Evolutionary conservation across 495 filamentous ascomycete genomes (phyloP).

Genomic region (Echria macrotheca): DNA sequence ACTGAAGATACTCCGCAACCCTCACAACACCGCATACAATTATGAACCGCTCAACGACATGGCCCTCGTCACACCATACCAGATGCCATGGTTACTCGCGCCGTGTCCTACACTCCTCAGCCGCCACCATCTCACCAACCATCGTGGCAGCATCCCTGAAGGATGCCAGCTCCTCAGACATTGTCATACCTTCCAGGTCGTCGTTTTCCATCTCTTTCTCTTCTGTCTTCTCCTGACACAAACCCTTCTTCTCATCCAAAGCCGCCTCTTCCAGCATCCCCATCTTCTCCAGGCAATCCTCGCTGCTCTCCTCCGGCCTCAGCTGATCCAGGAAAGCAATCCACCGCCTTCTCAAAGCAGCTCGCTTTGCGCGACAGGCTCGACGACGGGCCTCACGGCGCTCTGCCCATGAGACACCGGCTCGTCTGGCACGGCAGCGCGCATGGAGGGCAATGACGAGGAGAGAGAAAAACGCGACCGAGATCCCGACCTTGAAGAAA

Average conservation of each 20-base stretch:
- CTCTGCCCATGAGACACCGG: neutral
- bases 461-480: neutral
- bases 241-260: conserved; percentile 3
- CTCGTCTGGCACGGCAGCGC: neutral
- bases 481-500: neutral
- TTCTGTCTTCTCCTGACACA: neutral
- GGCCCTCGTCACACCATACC: no score
- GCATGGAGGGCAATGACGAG: neutral
- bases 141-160: conserved; percentile 42
- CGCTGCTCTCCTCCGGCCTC: neutral
- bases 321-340: neutral
- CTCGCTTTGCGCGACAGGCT: neutral
- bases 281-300: neutral
- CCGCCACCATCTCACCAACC: conserved; percentile 41
- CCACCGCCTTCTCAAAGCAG: conserved; percentile 1
- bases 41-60: no score
- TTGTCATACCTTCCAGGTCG: neutral
- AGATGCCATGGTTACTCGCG: no score
- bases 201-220: neutral
- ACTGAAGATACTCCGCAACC: no score
- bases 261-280: neutral
- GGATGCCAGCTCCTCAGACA: conserved; percentile 37
- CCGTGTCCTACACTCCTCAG: conserved; percentile 28
- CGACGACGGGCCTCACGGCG: neutral
- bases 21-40: no score